Evolutionary conservation across 2,329 filamentous ascomycete species (phyloP).

Genomic region (Rutstroemia sp.): DNA sequence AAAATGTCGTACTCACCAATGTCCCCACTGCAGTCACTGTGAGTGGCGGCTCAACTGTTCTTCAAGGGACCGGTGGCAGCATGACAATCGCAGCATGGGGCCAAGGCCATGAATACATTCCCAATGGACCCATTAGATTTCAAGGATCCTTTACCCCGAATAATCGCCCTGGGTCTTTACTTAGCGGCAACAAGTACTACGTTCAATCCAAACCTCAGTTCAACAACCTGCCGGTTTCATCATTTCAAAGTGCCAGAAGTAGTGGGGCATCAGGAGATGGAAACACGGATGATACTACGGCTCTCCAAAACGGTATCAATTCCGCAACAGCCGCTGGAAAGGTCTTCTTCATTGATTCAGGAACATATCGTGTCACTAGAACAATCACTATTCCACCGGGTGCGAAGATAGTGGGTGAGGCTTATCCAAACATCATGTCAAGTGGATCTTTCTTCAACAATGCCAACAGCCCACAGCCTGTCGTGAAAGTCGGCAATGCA

Average conservation of each 20-base stretch:
- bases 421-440: constrained; percentile 34
- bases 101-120: constrained; percentile 67
- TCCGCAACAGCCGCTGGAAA: constrained; percentile 39
- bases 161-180: constrained; percentile 36
- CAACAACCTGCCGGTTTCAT: constrained; percentile 30
- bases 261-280: constrained; percentile 44
- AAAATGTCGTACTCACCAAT: constrained; percentile 75
- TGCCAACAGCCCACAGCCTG: constrained; percentile 35
- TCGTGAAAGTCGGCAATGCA: constrained; percentile 43
- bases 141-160: constrained; percentile 37
- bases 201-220: constrained; percentile 50
- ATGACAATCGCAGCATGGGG: constrained; percentile 62
- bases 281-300: constrained; percentile 49
- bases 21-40: constrained; percentile 57
- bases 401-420: constrained; percentile 33
- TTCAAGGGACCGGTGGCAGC: constrained; percentile 60
- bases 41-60: constrained; percentile 42
- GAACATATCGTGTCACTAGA: constrained; percentile 44
- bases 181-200: constrained; percentile 40
- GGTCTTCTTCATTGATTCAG: constrained; percentile 49
- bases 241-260: constrained; percentile 38
- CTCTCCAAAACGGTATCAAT: constrained; percentile 49
- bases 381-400: constrained; percentile 40
- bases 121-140: constrained; percentile 33
- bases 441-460: constrained; percentile 38